A percentile compares a stretch with the other conserved stretches of the same genome.
Conservation (phyloP, 2,329 filamentous ascomycete genomes). For the Herpotrichia juniperi region DNA sequence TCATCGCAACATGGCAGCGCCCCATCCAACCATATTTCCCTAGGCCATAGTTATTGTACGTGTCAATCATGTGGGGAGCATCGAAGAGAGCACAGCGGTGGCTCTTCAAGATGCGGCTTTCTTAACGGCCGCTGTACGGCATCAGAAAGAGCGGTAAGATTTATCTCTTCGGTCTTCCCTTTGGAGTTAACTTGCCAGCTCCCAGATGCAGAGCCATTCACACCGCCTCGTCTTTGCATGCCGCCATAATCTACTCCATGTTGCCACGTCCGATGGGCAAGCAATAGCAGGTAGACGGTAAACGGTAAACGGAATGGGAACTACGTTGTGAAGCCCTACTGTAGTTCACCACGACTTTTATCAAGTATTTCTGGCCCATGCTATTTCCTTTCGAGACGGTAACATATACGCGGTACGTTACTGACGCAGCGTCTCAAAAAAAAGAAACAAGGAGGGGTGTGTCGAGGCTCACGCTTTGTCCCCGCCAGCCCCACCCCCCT, state of each 20-base stretch:
- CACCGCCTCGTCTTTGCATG: constrained; percentile 19
- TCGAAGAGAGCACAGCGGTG: background rate
- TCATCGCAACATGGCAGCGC: constrained; percentile 36
- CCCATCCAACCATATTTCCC: constrained; percentile 30
- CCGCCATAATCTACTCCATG: background rate
- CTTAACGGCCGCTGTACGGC: constrained; percentile 22
- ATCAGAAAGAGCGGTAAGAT: constrained; percentile 43
- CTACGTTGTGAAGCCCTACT: too few relatives aligned
- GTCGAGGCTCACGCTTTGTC: constrained; percentile 5
- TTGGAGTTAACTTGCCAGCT: constrained; percentile 22
- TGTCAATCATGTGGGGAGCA: background rate
- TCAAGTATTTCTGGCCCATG: too few relatives aligned
- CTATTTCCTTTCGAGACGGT: too few relatives aligned
- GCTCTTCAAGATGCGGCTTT: background rate
- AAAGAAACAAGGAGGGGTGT: constrained; percentile 2
- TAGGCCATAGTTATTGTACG: constrained; percentile 6
- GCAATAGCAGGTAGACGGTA: too few relatives aligned
- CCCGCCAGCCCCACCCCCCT: constrained; percentile 7
- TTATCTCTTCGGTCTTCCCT: constrained; percentile 27
- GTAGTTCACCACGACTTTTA: too few relatives aligned
- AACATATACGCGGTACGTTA: too few relatives aligned
- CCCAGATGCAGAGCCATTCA: constrained; percentile 16
- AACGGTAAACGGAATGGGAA: too few relatives aligned
- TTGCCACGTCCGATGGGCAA: too few relatives aligned
- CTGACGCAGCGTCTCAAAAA: constrained; percentile 1